Percentiles rank a stretch among this genome's conserved stretches.
phyloP scores from a whole-genome alignment of 257 asterid genomes.

The Solanum phureja region DNA sequence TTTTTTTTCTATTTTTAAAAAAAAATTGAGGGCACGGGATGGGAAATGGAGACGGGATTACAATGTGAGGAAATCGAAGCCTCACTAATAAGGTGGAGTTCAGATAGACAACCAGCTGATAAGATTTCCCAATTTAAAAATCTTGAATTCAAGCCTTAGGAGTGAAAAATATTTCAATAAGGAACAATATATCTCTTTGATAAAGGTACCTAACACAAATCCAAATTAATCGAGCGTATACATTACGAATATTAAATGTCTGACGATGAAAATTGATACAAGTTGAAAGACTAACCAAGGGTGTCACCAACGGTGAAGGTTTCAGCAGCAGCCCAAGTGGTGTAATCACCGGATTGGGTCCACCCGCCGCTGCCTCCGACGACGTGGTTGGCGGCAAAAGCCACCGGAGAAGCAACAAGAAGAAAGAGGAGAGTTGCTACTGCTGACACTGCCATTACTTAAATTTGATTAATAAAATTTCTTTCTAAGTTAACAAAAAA shows the following conservation, averaged over 20 bases:
- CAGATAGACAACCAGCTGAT: not conserved
- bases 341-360: conserved; percentile 21
- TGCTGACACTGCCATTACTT: conserved; percentile 17
- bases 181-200: not conserved
- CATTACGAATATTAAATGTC: not conserved
- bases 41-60: not conserved
- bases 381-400: conserved; percentile 24
- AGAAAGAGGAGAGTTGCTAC: conserved; percentile 14
- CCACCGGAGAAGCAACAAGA: conserved; percentile 36
- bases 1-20: too few relatives aligned
- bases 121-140: not conserved
- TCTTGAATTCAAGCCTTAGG: not conserved
- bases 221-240: not conserved
- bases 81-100: too few relatives aligned
- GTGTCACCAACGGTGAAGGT: conserved; percentile 38
- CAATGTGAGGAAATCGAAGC: not conserved
- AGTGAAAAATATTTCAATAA: not conserved
- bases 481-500: not conserved
- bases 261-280: not conserved
- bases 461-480: not conserved
- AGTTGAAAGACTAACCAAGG: conserved; percentile 20
- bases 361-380: conserved; percentile 51
- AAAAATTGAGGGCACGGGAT: not conserved
- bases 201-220: not conserved
- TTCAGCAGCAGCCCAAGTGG: conserved; percentile 32